Conservation (phyloP, 2,329 filamentous ascomycete species). For the Dactylonectria macrodidyma region DNA sequence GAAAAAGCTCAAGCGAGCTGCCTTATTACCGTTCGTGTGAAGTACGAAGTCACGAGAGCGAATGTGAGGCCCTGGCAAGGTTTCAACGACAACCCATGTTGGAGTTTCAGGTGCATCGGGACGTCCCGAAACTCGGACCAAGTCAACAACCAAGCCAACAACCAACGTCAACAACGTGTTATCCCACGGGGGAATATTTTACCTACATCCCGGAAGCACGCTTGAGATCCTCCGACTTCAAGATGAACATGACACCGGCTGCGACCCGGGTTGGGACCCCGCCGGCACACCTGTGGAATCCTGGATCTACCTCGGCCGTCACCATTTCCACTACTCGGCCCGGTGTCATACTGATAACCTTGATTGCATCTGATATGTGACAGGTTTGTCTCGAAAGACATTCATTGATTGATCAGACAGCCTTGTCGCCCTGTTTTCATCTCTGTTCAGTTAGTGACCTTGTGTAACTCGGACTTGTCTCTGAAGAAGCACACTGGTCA, state of each 20-base stretch:
- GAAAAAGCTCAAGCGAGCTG: slow-evolving; percentile 14
- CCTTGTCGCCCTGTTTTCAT: not conserved
- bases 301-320: slow-evolving; percentile 2
- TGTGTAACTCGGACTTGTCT: not conserved
- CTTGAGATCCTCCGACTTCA: slow-evolving; percentile 1
- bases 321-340: slow-evolving; percentile 1
- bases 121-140: slow-evolving; percentile 34
- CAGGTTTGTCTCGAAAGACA: slow-evolving; percentile 1
- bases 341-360: slow-evolving; percentile 6
- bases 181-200: slow-evolving; percentile 14
- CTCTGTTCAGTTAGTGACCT: not conserved
- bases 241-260: slow-evolving; percentile 2
- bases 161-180: slow-evolving; percentile 2
- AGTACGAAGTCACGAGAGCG: slow-evolving; percentile 23
- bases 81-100: slow-evolving; percentile 29
- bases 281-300: not conserved
- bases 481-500: not conserved
- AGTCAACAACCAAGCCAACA: not conserved
- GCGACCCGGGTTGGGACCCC: slow-evolving; percentile 1
- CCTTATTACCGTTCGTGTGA: slow-evolving; percentile 25
- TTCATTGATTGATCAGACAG: not conserved
- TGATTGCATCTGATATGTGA: not conserved
- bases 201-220: not conserved
- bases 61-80: slow-evolving; percentile 21
- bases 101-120: slow-evolving; percentile 44